Evolutionary conservation across 2,329 filamentous ascomycete genomes (phyloP).

Genomic region (Ophiostoma sp.): DNA sequence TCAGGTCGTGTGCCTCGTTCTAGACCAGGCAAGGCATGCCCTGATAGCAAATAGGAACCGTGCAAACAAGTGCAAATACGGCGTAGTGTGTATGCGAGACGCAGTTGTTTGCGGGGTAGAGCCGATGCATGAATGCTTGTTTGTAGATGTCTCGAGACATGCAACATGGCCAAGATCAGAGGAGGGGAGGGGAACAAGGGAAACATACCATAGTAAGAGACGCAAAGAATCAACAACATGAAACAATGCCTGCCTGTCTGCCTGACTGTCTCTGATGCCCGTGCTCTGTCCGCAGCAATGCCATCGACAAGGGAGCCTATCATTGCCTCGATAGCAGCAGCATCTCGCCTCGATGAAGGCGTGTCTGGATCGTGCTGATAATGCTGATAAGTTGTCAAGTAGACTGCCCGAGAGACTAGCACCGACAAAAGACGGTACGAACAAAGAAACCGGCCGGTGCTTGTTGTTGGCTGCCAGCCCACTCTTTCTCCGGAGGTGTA

Average conservation of each 20-base stretch:
- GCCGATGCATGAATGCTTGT: background rate
- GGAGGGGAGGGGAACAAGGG: background rate
- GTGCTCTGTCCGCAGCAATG: background rate
- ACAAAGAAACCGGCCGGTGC: background rate
- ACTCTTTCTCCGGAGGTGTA: background rate
- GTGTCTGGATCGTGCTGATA: constrained; percentile 4
- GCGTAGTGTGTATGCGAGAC: background rate
- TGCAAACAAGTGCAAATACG: background rate
- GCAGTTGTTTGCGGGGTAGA: constrained; percentile 2
- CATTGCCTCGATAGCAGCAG: background rate
- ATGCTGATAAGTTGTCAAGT: background rate
- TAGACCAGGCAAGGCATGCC: background rate
- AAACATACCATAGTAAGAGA: no score
- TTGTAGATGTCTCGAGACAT: background rate
- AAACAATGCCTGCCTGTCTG: background rate
- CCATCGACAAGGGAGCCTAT: background rate
- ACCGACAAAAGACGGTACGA: background rate
- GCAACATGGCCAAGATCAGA: background rate
- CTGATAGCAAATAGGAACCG: background rate
- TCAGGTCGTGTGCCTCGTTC: background rate
- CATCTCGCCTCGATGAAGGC: background rate
- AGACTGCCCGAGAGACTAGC: no score
- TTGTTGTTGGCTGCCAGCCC: constrained; percentile 1
- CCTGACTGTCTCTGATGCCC: background rate
- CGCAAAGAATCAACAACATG: no score